These are phyloP conservation scores for Rhizoctonia solani DNA, from an alignment of 1,284 basidiomycete species.

Conservation along the genomic window DNA sequence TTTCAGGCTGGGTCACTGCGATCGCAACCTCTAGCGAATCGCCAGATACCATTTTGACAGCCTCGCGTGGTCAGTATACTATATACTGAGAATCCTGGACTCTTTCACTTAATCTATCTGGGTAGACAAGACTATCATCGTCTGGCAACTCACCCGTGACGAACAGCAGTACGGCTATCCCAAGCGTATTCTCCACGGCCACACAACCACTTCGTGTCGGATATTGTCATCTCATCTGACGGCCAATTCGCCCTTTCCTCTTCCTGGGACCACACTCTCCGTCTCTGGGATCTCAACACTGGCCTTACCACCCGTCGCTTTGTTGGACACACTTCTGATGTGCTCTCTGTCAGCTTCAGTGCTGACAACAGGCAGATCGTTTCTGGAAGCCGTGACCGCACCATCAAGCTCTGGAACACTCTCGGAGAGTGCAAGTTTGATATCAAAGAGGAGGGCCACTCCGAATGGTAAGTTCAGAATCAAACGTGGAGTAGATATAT, in stretches of 20 bases:
- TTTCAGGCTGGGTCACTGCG: conserved; percentile 86
- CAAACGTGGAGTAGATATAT: neutral
- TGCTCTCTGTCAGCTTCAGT: conserved; percentile 96
- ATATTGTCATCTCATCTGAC: conserved; percentile 98
- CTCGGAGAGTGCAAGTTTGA: conserved; percentile 99
- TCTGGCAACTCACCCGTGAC: conserved; percentile 98
- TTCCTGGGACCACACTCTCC: conserved; percentile 99
- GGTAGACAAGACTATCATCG: conserved; percentile 98
- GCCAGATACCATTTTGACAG: conserved; percentile 95
- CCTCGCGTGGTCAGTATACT: conserved; percentile 79
- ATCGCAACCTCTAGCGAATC: conserved; percentile 97
- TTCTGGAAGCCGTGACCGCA: conserved; percentile 94
- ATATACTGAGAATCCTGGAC: conserved; percentile 39
- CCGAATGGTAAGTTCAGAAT: conserved; percentile 75
- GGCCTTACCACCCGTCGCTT: conserved; percentile 94
- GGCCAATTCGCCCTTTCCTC: conserved; percentile 99
- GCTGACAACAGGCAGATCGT: conserved; percentile 99
- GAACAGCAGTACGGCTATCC: conserved; percentile 89
- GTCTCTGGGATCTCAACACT: conserved; percentile 98
- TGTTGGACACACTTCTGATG: conserved; percentile 97
- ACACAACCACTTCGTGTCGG: conserved; percentile 99
- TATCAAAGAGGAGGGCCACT: conserved; percentile 98
- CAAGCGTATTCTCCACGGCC: conserved; percentile 95
- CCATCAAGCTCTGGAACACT: conserved; percentile 99
- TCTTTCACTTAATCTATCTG: conserved; percentile 37